Base-by-base conservation (phyloP, 2,329 filamentous ascomycete genomes). In the Aureobasidium melanogenum region DNA sequence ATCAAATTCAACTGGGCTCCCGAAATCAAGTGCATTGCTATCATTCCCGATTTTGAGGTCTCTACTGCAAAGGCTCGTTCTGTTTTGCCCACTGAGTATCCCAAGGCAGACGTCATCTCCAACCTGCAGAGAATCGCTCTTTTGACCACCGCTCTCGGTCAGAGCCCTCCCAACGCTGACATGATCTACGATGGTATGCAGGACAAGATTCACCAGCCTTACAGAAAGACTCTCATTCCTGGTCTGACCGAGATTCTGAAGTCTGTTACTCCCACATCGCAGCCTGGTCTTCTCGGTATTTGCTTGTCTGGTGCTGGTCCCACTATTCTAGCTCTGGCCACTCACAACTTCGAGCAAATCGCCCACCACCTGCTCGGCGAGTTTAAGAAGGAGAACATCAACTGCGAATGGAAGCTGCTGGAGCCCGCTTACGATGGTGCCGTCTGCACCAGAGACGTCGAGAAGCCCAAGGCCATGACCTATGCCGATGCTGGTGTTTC, bases 141-240 rank as follows among this genome's bases (percentile, higher is more conserved):
- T 54, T 83, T 99, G 14, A 92, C 93, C 34, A 90, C 91, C 12
- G 92, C 92, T 0, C 82, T 99, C 48, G 91, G 92, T 65, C 87
- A 91, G 73, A 93, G 89, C 8, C 93, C 94, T 10, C 93, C 92
- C 1, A 88, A 97, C 71, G 88, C 94, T 24, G 88, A 95, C 69
- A 88, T 96, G 75, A 99, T 99, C 73, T 95, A 95, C 78, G 86
- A 95, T 51, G 93, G 92, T 50, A 99, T 99, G 94, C 94, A 97
- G 77, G 94, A 99, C 79, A 96, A 92, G 76, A 85, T 99, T 64
- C 94, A 99, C 77, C 94, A 99, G 76, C 94, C 91, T 46, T 97
- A 99, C 79, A 88, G 94, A 59, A 88, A 94, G 76, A 88, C 84
- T 2, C 83, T 99, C 64, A 96, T 99, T 67, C 94, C 94, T 1